Base-by-base conservation (phyloP, 257 asterid species). In the Linderniella brevidens region DNA sequence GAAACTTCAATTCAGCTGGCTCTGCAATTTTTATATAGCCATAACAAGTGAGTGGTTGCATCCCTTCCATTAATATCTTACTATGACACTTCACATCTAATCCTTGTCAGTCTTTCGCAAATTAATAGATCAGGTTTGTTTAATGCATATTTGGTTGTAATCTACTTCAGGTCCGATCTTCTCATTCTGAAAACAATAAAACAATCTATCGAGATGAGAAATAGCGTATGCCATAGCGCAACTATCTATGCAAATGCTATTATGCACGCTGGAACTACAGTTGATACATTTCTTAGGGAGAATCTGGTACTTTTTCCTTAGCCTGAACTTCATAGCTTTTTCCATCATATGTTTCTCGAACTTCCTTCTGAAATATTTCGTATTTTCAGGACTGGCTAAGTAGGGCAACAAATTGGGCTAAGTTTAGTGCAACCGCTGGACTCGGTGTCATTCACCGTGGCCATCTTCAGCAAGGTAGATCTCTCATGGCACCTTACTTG, bases 251-350 rank as follows among this genome's bases (percentile, higher is more conserved):
- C 96, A 1, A 90, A 90, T 72, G 99, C 99, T 35, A 77, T 90
- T 62, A 90, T 90, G 96, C 99, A 90, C 63, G 96, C 99, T 44
- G 99, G 99, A 60, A 90, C 99, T 19, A 90, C 99, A 10, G 96
- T 81, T 10, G 96, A 90, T 58, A 85, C 99, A 10, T 90, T 90
- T 68, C 90, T 90, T 43, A 58, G 96, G 58, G 96, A 90, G 68
- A 90, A 90, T 69, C 75, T 90, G 86, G 97, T 88, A 49, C 52
- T 49, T 43, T 15, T 37, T 50, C 32, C 36, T 58, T n/a, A n/a
- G 36, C 41, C 7, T 10, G 38, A 50, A 44, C 35, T 42, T 50
- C 12, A 10, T 29, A 4, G 17, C 18, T 50, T 35, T 25, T 58
- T 8, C 35, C 19, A 25, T 25, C 32, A 6, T 25, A 25, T 11